Evolutionary conservation across 2,329 filamentous ascomycete genomes (phyloP).

Genomic region (Bipolaris bicolor): DNA sequence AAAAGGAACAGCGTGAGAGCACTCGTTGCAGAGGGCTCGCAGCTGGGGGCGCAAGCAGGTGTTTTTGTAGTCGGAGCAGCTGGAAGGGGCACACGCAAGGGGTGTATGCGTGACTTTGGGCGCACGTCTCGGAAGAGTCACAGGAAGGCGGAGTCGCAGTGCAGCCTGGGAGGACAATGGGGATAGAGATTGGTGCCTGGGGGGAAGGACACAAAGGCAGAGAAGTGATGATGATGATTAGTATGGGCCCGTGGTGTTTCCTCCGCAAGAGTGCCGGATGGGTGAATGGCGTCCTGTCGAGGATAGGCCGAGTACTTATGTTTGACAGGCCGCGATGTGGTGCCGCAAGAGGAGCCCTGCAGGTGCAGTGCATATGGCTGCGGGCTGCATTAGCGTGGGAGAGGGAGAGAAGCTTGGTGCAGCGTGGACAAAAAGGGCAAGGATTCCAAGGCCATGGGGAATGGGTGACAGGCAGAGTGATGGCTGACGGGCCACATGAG

Average conservation of each 20-base stretch:
- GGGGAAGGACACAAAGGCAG: conserved; percentile 14
- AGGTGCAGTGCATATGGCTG: conserved; percentile 29
- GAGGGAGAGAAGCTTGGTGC: conserved; percentile 47
- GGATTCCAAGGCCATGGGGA: conserved; percentile 38
- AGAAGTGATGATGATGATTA: conserved; percentile 19
- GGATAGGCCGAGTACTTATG: conserved; percentile 41
- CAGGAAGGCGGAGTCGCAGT: conserved; percentile 38
- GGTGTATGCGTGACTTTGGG: conserved; percentile 42
- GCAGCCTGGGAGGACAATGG: conserved; percentile 20
- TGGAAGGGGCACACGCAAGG: conserved; percentile 17
- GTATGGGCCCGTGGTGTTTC: conserved; percentile 22
- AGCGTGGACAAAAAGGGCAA: conserved; percentile 36
- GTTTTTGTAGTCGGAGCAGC: conserved; percentile 30
- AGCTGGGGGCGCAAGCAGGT: conserved; percentile 21
- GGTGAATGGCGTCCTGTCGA: conserved; percentile 21
- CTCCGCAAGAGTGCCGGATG: conserved; percentile 32
- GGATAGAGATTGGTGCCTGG: conserved; percentile 40
- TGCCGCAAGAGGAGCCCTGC: conserved; percentile 24
- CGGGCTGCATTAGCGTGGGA: conserved; percentile 41
- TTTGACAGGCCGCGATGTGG: conserved; percentile 22
- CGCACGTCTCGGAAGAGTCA: conserved; percentile 36
- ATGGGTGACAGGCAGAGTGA: conserved; percentile 43
- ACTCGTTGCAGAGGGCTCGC: conserved; percentile 21
- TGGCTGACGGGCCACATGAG: conserved; percentile 35
- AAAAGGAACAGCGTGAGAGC: conserved; percentile 28